phyloP scores from a whole-genome alignment of 2,329 filamentous ascomycete genomes.

The Neofusicoccum kwambonambiense region DNA sequence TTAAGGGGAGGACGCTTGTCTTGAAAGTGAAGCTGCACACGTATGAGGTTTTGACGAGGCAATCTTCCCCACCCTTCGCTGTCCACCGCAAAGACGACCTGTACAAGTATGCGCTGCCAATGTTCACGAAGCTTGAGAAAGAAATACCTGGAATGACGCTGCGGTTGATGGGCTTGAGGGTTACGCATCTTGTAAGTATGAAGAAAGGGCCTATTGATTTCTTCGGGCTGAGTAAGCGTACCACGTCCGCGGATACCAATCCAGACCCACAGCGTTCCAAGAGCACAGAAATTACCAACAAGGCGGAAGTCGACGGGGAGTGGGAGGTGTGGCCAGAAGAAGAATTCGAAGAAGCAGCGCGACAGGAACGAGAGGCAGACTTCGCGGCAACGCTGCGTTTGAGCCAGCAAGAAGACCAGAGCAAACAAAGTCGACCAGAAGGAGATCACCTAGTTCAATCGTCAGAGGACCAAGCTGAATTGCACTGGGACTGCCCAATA shows the following conservation, averaged over 20 bases:
- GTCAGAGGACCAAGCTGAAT: slow-evolving; percentile 24
- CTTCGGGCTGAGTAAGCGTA: slow-evolving; percentile 58
- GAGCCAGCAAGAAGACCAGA: slow-evolving; percentile 55
- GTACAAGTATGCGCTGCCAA: slow-evolving; percentile 76
- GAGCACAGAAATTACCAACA: slow-evolving; percentile 37
- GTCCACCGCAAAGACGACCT: slow-evolving; percentile 75
- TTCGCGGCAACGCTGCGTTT: slow-evolving; percentile 61
- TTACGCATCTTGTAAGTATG: slow-evolving; percentile 81
- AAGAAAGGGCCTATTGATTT: slow-evolving; percentile 80
- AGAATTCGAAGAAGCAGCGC: slow-evolving; percentile 62
- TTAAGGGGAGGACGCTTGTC: slow-evolving; percentile 86
- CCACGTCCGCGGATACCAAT: slow-evolving; percentile 14
- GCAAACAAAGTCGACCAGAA: slow-evolving; percentile 22
- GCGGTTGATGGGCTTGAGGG: slow-evolving; percentile 82
- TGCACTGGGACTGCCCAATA: slow-evolving; percentile 81
- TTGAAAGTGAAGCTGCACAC: slow-evolving; percentile 94
- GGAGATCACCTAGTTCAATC: background rate
- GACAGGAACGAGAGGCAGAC: slow-evolving; percentile 59
- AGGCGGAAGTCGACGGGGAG: slow-evolving; percentile 48
- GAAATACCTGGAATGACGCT: slow-evolving; percentile 78
- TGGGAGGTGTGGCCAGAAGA: slow-evolving; percentile 71
- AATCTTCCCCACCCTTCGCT: slow-evolving; percentile 71
- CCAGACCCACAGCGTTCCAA: background rate
- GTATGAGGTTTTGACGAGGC: slow-evolving; percentile 85
- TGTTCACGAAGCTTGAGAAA: slow-evolving; percentile 79